These are phyloP conservation scores for Penicillium alfredii DNA, from an alignment of 495 filamentous ascomycete species.

Conservation along the genomic window DNA sequence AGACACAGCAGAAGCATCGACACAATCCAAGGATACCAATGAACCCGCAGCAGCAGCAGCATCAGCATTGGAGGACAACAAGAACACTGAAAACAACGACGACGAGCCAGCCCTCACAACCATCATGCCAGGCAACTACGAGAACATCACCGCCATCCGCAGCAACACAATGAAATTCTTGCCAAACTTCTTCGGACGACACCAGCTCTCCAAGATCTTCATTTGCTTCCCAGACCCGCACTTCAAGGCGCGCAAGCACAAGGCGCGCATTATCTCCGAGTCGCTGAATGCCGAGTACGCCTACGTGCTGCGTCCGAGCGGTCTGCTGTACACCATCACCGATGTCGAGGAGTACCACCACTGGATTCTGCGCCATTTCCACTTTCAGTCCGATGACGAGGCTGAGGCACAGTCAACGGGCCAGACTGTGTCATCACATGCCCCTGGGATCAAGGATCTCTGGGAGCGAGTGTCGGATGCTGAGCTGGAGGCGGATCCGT, in stretches of 20 bases:
- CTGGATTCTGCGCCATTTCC: conserved; percentile 88
- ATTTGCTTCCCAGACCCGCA: conserved; percentile 98
- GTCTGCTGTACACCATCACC: conserved; percentile 89
- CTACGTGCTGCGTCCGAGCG: conserved; percentile 75
- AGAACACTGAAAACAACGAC: conserved; percentile 22
- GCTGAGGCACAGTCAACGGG: conserved; percentile 17
- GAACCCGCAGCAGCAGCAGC: background rate
- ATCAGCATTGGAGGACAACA: no score
- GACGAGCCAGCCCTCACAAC: conserved; percentile 18
- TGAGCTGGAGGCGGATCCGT: conserved; percentile 66
- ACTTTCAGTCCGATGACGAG: conserved; percentile 26
- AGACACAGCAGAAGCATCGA: conserved; percentile 1
- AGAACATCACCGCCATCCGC: conserved; percentile 80
- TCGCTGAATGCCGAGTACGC: conserved; percentile 90
- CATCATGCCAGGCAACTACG: conserved; percentile 50
- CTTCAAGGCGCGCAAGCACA: conserved; percentile 96
- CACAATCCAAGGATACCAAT: conserved; percentile 1
- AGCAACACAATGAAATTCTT: conserved; percentile 98
- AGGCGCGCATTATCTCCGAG: conserved; percentile 86
- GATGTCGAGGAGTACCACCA: conserved; percentile 90
- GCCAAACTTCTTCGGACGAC: conserved; percentile 80
- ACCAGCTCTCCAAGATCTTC: conserved; percentile 81
- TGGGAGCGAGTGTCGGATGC: conserved; percentile 52
- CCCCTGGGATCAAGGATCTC: conserved; percentile 45
- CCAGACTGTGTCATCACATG: no score